Percentiles rank a stretch among this genome's conserved stretches.
These are phyloP conservation scores for Paramyrothecium sp. DNA, from an alignment of 2,329 filamentous ascomycete genomes.

Conservation along the genomic window DNA sequence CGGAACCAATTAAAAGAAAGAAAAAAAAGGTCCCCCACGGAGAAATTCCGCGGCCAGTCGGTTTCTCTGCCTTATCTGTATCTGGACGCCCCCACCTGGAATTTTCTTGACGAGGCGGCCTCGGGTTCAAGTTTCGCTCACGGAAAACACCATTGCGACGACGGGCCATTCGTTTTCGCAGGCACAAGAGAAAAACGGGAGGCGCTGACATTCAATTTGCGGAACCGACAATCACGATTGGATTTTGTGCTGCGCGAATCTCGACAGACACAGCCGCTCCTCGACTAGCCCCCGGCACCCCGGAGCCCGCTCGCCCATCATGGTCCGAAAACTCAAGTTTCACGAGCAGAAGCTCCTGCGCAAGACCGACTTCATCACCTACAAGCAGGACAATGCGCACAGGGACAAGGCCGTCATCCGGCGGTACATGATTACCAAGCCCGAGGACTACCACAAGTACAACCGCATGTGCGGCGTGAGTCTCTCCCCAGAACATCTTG, in stretches of 20 bases:
- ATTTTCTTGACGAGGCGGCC: slow-evolving; percentile 9
- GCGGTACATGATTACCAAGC: slow-evolving; percentile 88
- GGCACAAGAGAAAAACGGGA: no score
- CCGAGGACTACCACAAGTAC: slow-evolving; percentile 75
- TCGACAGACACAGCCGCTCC: no score
- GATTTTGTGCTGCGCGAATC: no score
- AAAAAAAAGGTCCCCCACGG: slow-evolving; percentile 7
- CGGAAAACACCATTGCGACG: neutral
- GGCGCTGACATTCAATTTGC: no score
- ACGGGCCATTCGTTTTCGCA: neutral
- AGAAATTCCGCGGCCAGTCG: slow-evolving; percentile 17
- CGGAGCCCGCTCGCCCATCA: slow-evolving; percentile 38
- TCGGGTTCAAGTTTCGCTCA: neutral
- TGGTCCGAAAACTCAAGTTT: slow-evolving; percentile 95
- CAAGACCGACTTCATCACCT: slow-evolving; percentile 89
- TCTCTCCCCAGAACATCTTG: slow-evolving; percentile 19
- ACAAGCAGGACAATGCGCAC: slow-evolving; percentile 85
- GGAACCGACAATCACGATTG: no score
- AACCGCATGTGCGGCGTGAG: slow-evolving; percentile 67
- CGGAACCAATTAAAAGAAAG: neutral
- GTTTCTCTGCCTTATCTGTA: neutral
- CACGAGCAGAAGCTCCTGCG: slow-evolving; percentile 96
- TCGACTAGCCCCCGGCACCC: neutral
- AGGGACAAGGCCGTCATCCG: slow-evolving; percentile 77
- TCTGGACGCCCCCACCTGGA: slow-evolving; percentile 15